Base-by-base conservation (phyloP, 495 filamentous ascomycete genomes). In the Podospora appendiculata region DNA sequence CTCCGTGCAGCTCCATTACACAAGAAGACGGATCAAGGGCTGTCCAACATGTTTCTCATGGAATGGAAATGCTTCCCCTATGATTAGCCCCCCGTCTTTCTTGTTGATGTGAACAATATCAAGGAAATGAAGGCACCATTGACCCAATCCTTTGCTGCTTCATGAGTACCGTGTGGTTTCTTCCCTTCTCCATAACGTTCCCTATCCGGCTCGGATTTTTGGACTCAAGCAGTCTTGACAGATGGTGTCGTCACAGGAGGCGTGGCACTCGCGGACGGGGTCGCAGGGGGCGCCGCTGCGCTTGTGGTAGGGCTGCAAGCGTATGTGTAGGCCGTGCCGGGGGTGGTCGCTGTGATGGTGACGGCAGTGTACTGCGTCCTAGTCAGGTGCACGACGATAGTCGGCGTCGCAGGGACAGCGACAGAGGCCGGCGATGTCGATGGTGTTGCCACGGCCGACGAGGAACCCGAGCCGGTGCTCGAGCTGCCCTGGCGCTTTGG, bases 321-420 rank as follows among this genome's bases (percentile, higher is more conserved):
- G n/a, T 50, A 50, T 11, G 39, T 44, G 38, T 42, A 14, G 11
- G 11, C 17, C 25, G 48, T 40, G 9, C 17, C 43, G 10, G n/a
- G 7, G 18, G n/a, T 39, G 1, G 48, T 18, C 1, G 14, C 48
- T 12, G 38, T 43, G 18, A 50, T 14, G 17, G 48, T 50, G 8
- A 40, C 3, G 18, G 36, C 9, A 7, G 34, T 14, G 48, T 50
- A 50, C 32, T 18, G 11, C 9, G 48, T 50, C 16, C 48, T 9
- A n/a, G 48, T 50, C 18, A 50, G 36, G 39, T 50, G 48, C 4
- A 50, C 48, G 11, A 41, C 38, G n/a, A 50, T 13, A 4, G 48
- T 50, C 6, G 48, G 33, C 1, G 36, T 50, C 9, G 32, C 10
- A 10, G 34, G n/a, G 16, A 11, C 39, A 6, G 36, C 48, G 2